Base-by-base conservation (phyloP, 441 rosid species). In the Kokia cookei region DNA sequence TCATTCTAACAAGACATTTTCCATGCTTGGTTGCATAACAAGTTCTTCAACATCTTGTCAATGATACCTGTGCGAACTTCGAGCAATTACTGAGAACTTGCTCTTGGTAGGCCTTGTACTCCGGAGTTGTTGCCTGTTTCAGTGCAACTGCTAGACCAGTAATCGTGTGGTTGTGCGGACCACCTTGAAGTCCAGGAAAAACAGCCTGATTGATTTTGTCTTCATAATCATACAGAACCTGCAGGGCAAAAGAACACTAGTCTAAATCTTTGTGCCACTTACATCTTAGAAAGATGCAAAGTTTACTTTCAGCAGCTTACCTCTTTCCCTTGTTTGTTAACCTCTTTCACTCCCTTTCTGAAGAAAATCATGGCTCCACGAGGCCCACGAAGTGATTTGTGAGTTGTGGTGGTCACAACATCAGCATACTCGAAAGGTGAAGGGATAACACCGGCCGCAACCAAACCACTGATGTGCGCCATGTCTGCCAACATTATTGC, bases 141-240 rank as follows among this genome's bases (percentile, higher is more conserved):
- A 95, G 85, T 65, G 97, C 97, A 76, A 95, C 99, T 27, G 98
- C 99, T 77, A 95, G 84, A 78, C 93, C 99, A 69, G 98, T 63
- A 57, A 96, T 96, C 29, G 99, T 96, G 89, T 96, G 97, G 83
- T 93, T 93, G 82, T 96, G 98, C 6, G 98, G 99, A 47, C 98
- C 97, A 58, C 99, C 99, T 84, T 96, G 99, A 87, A 96, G 97
- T 80, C 99, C 99, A 67, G 99, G 99, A 81, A 91, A 95, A 64
- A 95, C 98, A 3, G 99, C 97, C 84, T 92, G 97, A 71, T 93
- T 96, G 74, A 96, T 96, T 87, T 87, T 96, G 85, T 96, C 99
- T 85, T 90, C 98, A 65, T 80, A 91, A 80, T 92, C 97, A 83
- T 93, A 92, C 84, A 91, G 68, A 76, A 92, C 91, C 98, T 96